phyloP scores from a whole-genome alignment of 2,329 filamentous ascomycete genomes.

The Penicillium sp. region DNA sequence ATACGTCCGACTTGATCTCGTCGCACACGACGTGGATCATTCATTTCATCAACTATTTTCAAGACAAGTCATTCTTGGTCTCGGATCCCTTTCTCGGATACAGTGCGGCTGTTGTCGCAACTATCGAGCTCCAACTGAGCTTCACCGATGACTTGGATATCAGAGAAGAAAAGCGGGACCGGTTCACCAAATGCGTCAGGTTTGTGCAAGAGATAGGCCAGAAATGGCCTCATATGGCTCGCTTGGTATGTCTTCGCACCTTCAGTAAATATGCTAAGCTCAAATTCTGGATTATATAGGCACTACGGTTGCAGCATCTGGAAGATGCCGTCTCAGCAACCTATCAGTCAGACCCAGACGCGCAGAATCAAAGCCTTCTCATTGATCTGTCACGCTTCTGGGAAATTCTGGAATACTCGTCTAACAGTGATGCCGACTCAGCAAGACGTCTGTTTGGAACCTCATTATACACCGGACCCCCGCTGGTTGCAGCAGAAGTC shows the following conservation, averaged over 20 bases:
- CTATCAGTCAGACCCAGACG: constrained; percentile 35
- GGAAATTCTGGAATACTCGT: constrained; percentile 47
- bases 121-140: constrained; percentile 51
- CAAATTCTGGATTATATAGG: constrained; percentile 24
- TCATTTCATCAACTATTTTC: constrained; percentile 47
- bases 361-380: constrained; percentile 35
- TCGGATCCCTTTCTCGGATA: constrained; percentile 47
- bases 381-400: constrained; percentile 47
- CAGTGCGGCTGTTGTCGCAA: constrained; percentile 49
- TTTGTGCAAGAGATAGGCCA: constrained; percentile 42
- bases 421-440: constrained; percentile 36
- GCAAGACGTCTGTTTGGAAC: constrained; percentile 40
- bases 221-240: constrained; percentile 45
- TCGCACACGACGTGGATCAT: constrained; percentile 51
- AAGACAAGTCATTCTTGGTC: constrained; percentile 43
- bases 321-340: constrained; percentile 43
- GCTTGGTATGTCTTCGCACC: constrained; percentile 33
- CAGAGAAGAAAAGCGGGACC: constrained; percentile 40
- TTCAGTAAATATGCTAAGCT: neutral
- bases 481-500: constrained; percentile 32
- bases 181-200: constrained; percentile 43
- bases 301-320: constrained; percentile 40
- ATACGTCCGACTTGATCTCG: constrained; percentile 49
- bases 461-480: constrained; percentile 32
- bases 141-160: constrained; percentile 42